Conservation (phyloP, 768 basidiomycete genomes). For the Cystofilobasidium bisporidii region DNA sequence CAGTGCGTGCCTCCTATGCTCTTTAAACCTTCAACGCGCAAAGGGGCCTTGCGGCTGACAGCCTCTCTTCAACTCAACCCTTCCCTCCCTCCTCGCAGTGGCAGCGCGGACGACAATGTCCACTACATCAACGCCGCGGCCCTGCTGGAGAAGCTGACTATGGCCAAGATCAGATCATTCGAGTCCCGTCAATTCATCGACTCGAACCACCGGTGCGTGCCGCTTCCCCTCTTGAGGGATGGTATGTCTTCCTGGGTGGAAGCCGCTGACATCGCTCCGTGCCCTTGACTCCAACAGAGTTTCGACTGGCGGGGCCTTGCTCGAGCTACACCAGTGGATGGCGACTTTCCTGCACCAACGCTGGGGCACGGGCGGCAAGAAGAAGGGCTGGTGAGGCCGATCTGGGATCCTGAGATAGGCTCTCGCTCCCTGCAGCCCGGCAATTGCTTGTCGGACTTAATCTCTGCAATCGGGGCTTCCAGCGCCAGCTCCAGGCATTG, state of each 20-base stretch:
- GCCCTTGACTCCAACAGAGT: constrained; percentile 61
- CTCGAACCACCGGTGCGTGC: constrained; percentile 41
- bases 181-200: constrained; percentile 95
- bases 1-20: no score
- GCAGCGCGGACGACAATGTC: constrained; percentile 42
- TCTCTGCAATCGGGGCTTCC: no score
- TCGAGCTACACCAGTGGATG: constrained; percentile 82
- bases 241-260: no score
- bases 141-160: constrained; percentile 84
- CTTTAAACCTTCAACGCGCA: no score
- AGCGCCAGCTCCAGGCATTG: no score
- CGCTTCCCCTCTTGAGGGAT: no score
- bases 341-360: constrained; percentile 75
- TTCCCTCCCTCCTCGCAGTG: not conserved
- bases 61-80: no score
- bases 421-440: no score
- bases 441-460: no score
- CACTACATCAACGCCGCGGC: constrained; percentile 87
- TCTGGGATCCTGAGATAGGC: no score
- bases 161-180: constrained; percentile 56
- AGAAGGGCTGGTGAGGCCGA: constrained; percentile 21
- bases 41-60: not conserved
- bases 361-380: constrained; percentile 54
- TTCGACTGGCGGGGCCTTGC: constrained; percentile 58
- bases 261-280: constrained; percentile 1